Conservation (phyloP, 1,139 yeast genomes). For the Blastobotrys apis region DNA sequence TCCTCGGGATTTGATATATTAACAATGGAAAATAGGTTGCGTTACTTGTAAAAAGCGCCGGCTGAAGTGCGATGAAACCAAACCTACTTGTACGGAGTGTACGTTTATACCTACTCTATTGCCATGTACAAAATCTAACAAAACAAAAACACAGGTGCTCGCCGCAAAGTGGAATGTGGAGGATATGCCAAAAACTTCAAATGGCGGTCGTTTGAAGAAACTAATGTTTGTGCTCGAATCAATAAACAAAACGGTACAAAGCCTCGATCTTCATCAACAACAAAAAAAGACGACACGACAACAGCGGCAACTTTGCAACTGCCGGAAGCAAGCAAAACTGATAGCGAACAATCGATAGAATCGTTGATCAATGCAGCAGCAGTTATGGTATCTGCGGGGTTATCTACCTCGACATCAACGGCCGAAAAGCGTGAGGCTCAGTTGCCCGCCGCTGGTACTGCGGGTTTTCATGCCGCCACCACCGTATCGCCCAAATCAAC, state of each 20-base stretch:
- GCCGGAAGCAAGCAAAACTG: background rate
- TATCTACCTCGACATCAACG: background rate
- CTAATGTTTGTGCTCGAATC: slow-evolving; percentile 16
- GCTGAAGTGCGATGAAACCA: slow-evolving; percentile 87
- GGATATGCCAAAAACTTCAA: slow-evolving; percentile 62
- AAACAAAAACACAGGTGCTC: slow-evolving; percentile 33
- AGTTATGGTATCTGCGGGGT: slow-evolving; percentile 3
- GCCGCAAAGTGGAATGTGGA: slow-evolving; percentile 47
- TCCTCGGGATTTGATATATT: background rate
- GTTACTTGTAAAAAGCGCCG: slow-evolving; percentile 81
- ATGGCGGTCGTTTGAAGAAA: slow-evolving; percentile 54
- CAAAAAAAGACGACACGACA: too few species aligned
- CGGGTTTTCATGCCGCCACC: background rate
- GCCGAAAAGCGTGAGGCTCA: slow-evolving; percentile 9
- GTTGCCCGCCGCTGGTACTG: background rate
- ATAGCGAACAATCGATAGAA: slow-evolving; percentile 13
- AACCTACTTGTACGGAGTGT: slow-evolving; percentile 78
- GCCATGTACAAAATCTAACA: background rate
- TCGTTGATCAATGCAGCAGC: slow-evolving; percentile 14
- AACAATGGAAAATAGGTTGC: slow-evolving; percentile 50
- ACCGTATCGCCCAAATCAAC: background rate
- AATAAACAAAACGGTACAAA: slow-evolving; percentile 9
- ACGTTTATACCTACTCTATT: slow-evolving; percentile 20
- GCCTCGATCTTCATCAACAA: background rate
- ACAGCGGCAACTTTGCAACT: too few species aligned